Conservation (phyloP, 805 yeast genomes). For the Saccharomycopsis sp. region DNA sequence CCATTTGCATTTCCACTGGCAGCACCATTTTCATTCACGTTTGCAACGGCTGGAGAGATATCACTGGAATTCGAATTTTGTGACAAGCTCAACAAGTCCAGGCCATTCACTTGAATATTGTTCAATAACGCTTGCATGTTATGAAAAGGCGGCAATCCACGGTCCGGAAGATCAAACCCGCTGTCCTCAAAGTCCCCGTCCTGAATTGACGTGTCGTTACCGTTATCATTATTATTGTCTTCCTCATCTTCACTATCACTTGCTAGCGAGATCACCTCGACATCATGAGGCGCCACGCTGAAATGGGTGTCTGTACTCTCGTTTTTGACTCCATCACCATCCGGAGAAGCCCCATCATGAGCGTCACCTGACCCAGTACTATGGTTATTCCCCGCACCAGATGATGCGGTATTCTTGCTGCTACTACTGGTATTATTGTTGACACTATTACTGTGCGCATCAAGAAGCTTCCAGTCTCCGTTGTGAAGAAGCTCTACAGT, state of each 20-base stretch:
- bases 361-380: background rate
- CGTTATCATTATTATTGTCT: conserved; percentile 29
- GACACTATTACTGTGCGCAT: background rate
- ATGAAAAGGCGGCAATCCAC: background rate
- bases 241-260: conserved; percentile 28
- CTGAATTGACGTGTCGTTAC: conserved; percentile 1
- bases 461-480: conserved; percentile 56
- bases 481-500: conserved; percentile 60
- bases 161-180: background rate
- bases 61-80: background rate
- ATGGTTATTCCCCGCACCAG: background rate
- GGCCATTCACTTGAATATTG: background rate
- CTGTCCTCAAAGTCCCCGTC: background rate
- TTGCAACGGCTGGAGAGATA: too few relatives aligned
- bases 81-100: background rate
- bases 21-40: conserved; percentile 1
- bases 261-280: conserved; percentile 35
- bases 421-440: background rate
- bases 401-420: background rate
- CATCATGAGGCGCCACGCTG: conserved; percentile 21
- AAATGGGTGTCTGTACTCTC: conserved; percentile 8
- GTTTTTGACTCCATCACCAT: background rate
- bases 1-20: background rate
- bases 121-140: background rate
- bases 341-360: background rate